A percentile compares a stretch with the other conserved stretches of the same genome.
phyloP scores from a whole-genome alignment of 225 moss, liverwort and hornwort genomes.

The Polytrichum commune region DNA sequence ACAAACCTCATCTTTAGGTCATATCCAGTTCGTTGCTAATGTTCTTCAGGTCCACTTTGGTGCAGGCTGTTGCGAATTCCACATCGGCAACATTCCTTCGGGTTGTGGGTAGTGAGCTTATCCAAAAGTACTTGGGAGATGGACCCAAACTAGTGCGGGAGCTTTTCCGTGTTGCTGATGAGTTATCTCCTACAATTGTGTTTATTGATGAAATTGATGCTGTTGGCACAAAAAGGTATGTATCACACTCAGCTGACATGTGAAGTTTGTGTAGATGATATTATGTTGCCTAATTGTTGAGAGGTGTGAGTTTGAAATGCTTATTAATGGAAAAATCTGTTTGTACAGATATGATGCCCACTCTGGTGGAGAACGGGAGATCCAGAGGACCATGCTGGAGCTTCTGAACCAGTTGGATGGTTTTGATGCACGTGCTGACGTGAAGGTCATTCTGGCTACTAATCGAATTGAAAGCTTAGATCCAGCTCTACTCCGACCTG shows the following conservation, averaged over 20 bases:
- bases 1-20: background rate
- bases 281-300: background rate
- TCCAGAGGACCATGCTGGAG: slow-evolving; percentile 99
- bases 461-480: slow-evolving; percentile 96
- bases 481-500: slow-evolving; percentile 89
- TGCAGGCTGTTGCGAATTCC: slow-evolving; percentile 91
- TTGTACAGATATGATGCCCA: slow-evolving; percentile 80
- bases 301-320: background rate
- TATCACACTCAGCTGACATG: background rate
- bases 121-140: slow-evolving; percentile 98
- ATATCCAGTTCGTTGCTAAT: background rate
- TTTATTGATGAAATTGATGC: slow-evolving; percentile 86
- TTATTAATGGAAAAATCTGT: background rate
- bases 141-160: slow-evolving; percentile 95
- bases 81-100: slow-evolving; percentile 97
- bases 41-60: background rate
- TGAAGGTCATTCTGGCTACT: slow-evolving; percentile 98
- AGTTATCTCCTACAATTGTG: slow-evolving; percentile 86
- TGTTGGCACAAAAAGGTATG: slow-evolving; percentile 88
- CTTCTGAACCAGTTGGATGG: slow-evolving; percentile 98
- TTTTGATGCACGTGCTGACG: slow-evolving; percentile 90
- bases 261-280: background rate
- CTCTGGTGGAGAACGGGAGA: slow-evolving; percentile 96
- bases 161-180: slow-evolving; percentile 94
- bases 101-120: slow-evolving; percentile 98